Evolutionary conservation across 2,329 filamentous ascomycete species (phyloP), one percentile per base, ranked within the genome.

Genomic region (Penicillium sp.): DNA sequence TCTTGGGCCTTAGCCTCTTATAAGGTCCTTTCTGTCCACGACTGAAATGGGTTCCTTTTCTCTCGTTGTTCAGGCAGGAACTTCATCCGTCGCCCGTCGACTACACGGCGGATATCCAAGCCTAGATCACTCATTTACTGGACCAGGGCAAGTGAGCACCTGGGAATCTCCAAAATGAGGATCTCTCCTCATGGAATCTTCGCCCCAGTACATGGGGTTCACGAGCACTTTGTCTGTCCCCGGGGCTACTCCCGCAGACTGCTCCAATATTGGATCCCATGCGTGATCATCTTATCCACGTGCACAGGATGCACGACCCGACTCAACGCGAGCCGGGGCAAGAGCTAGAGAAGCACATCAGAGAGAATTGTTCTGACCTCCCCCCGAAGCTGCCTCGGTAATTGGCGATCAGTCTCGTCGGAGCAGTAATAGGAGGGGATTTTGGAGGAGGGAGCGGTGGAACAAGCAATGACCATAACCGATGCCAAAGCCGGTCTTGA

Each of bases 41-140:
- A 34, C 22, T 13, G 41, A 18, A 49, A 42, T 44, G 36, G 31
- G 40, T 30, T 38, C 42, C 5, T 19, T 22, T 39, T 44, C 19
- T 25, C 46, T 33, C 16, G 9, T 42, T 43, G 16, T 28, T 52
- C 34, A 31, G 19, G 11, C 34, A 28, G 40, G 27, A 46, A 37
- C 45, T 39, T 31, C 6, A 41, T 41, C 27, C 43, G 33, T 47
- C 47, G n/a, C 14, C 13, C 38, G 41, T 35, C n/a, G 43, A 46
- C 51, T 49, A 53, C 36, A 45, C 51, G 53, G 51, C 51, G 52
- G 51, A 42, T 46, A 30, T 55, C 18, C 44, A 19, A 46, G 12
- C 4, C 11, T 46, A 46, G 38, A 55, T 41, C 22, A 3, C 19
- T 5, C 19, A 4, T 16, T 13, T 4, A 10, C 34, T 40, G 51